Percentiles rank a stretch among this genome's conserved stretches.
Conservation (phyloP, 1,139 yeast species). For the Debaryomyces psychrophilus region DNA sequence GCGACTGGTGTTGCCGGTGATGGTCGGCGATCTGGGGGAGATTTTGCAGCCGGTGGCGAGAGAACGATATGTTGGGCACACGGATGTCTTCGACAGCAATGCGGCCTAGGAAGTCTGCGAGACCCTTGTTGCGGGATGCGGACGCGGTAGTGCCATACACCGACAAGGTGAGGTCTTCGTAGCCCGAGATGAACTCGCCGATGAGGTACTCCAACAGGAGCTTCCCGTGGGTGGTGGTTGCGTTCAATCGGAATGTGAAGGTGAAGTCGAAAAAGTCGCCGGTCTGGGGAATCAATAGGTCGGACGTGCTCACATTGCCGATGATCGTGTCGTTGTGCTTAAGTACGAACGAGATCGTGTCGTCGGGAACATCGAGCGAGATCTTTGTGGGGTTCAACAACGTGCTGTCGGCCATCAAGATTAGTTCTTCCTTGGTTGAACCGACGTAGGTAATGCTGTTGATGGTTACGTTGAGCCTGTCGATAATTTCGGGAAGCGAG, state of each 20-base stretch:
- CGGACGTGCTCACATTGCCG: slow-evolving; percentile 19
- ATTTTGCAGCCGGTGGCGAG: neutral
- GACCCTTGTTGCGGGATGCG: neutral
- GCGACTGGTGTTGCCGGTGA: slow-evolving; percentile 5
- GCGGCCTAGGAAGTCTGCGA: neutral
- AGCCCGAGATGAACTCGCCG: slow-evolving; percentile 28
- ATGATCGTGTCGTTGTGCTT: slow-evolving; percentile 21
- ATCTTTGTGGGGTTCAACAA: slow-evolving; percentile 40
- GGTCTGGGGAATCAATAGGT: slow-evolving; percentile 21
- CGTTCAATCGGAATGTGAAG: slow-evolving; percentile 17
- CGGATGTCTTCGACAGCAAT: neutral
- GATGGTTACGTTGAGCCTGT: slow-evolving; percentile 25
- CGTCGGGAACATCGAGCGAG: slow-evolving; percentile 26
- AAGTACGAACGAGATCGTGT: slow-evolving; percentile 22
- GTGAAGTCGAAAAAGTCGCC: slow-evolving; percentile 19
- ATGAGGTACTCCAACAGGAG: slow-evolving; percentile 16
- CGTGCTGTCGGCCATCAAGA: slow-evolving; percentile 34
- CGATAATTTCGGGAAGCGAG: slow-evolving; percentile 17
- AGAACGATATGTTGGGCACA: slow-evolving; percentile 7
- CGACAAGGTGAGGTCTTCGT: slow-evolving; percentile 12
- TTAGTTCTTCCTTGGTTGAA: slow-evolving; percentile 23
- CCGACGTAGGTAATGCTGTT: slow-evolving; percentile 27
- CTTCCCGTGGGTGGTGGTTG: slow-evolving; percentile 7
- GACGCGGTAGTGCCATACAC: neutral
- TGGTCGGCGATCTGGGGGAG: neutral